These are phyloP conservation scores for Hymenoscyphus occultus DNA, from an alignment of 2,329 filamentous ascomycete genomes.

Conservation along the genomic window DNA sequence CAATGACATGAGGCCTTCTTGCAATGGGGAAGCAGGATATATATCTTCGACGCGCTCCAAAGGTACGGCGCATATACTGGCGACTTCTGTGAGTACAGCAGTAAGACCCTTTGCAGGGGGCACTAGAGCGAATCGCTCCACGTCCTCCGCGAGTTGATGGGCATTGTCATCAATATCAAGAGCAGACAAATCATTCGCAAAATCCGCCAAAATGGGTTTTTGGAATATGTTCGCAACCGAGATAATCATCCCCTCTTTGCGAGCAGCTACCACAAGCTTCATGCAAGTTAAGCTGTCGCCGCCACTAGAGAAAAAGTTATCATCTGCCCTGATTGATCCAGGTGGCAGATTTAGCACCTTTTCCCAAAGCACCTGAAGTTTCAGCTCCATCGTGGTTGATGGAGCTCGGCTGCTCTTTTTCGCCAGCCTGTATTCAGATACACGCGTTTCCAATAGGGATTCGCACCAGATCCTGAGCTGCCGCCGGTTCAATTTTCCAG, in stretches of 20 bases:
- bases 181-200: slow-evolving; percentile 38
- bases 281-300: slow-evolving; percentile 38
- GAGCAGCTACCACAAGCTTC: slow-evolving; percentile 42
- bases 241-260: slow-evolving; percentile 33
- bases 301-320: slow-evolving; percentile 40
- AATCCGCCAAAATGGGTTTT: slow-evolving; percentile 41
- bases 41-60: slow-evolving; percentile 35
- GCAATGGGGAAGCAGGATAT: slow-evolving; percentile 39
- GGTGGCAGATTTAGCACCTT: slow-evolving; percentile 43
- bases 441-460: slow-evolving; percentile 8
- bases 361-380: slow-evolving; percentile 28
- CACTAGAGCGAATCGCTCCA: slow-evolving; percentile 24
- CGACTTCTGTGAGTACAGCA: slow-evolving; percentile 4
- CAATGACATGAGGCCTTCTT: slow-evolving; percentile 40
- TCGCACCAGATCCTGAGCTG: slow-evolving; percentile 29
- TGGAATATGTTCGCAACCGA: slow-evolving; percentile 43
- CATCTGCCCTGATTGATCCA: slow-evolving; percentile 18
- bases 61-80: slow-evolving; percentile 23
- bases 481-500: slow-evolving; percentile 39
- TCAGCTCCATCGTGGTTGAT: slow-evolving; percentile 21
- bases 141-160: slow-evolving; percentile 8
- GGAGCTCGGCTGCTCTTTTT: slow-evolving; percentile 2
- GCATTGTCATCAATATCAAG: slow-evolving; percentile 21
- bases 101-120: background rate
- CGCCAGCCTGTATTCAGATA: slow-evolving; percentile 8